Percentiles rank a stretch among this genome's conserved stretches.
Evolutionary conservation across 2,329 filamentous ascomycete species (phyloP).

Genomic region (Verticillium tricorpus): DNA sequence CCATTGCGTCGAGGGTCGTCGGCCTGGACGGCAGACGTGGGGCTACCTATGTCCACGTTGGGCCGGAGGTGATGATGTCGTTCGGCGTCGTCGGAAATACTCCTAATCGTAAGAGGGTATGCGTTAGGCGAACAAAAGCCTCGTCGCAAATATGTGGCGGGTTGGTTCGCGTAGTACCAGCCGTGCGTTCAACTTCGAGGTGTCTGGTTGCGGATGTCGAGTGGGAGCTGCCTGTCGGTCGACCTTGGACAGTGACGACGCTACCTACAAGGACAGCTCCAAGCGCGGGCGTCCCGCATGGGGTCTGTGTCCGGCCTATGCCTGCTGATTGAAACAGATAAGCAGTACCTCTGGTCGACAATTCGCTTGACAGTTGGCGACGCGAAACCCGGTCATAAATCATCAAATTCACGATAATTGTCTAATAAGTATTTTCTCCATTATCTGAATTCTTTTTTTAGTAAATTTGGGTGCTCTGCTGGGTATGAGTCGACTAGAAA

Average conservation of each 20-base stretch:
- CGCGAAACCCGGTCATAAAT: too few species aligned
- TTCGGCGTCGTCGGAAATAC: not conserved
- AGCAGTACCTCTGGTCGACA: not conserved
- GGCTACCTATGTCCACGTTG: constrained; percentile 4
- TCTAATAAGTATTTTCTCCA: too few species aligned
- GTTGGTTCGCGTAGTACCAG: not conserved
- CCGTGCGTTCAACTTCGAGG: not conserved
- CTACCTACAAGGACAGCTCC: constrained; percentile 6
- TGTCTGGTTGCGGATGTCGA: constrained; percentile 10
- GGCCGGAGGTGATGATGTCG: not conserved
- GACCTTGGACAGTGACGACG: constrained; percentile 9
- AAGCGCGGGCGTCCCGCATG: not conserved
- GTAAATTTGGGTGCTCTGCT: too few species aligned
- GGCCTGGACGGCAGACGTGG: constrained; percentile 10
- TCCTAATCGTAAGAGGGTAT: not conserved
- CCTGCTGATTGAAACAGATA: not conserved
- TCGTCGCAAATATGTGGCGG: constrained; percentile 4
- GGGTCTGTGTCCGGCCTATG: not conserved
- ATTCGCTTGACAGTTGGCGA: not conserved
- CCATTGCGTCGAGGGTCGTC: constrained; percentile 25
- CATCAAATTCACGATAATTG: too few species aligned
- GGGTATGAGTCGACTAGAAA: too few species aligned
- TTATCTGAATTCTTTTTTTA: too few species aligned
- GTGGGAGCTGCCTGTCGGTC: constrained; percentile 9
- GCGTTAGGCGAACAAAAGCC: constrained; percentile 2